Evolutionary conservation across 768 basidiomycete species (phyloP).

Genomic region (Steccherinum ochraceum): DNA sequence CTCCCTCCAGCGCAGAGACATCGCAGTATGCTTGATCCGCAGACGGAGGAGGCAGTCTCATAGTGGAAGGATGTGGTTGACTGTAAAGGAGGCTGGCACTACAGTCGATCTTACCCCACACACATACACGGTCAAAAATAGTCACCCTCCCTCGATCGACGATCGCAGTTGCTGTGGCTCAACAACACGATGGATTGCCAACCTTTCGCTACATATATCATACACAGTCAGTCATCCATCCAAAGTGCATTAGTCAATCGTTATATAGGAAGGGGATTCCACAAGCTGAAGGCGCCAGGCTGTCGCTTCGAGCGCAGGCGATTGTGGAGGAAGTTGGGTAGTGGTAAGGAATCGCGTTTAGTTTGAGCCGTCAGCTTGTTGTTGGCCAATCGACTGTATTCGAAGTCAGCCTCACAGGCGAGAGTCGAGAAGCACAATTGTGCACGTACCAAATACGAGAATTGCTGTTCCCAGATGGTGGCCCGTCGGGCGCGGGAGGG

Average conservation of each 20-base stretch:
- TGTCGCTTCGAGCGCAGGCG: neutral
- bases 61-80: too few species aligned
- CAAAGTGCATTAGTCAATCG: neutral
- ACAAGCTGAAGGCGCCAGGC: neutral
- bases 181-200: neutral
- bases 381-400: neutral
- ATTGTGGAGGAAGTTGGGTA: neutral
- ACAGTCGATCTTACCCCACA: too few species aligned
- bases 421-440: too few species aligned
- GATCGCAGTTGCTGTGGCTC: too few species aligned
- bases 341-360: neutral
- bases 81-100: too few species aligned
- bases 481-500: neutral
- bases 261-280: neutral
- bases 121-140: too few species aligned
- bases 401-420: too few species aligned
- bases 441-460: neutral
- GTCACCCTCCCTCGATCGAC: too few species aligned
- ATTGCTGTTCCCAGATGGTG: neutral
- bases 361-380: neutral
- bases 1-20: constrained; percentile 52
- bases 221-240: neutral
- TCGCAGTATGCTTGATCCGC: constrained; percentile 42
- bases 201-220: neutral
- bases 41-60: constrained; percentile 27